A percentile compares a stretch with the other conserved stretches of the same genome.
phyloP scores from a whole-genome alignment of 805 yeast species.

The Metschnikowia borealis region DNA sequence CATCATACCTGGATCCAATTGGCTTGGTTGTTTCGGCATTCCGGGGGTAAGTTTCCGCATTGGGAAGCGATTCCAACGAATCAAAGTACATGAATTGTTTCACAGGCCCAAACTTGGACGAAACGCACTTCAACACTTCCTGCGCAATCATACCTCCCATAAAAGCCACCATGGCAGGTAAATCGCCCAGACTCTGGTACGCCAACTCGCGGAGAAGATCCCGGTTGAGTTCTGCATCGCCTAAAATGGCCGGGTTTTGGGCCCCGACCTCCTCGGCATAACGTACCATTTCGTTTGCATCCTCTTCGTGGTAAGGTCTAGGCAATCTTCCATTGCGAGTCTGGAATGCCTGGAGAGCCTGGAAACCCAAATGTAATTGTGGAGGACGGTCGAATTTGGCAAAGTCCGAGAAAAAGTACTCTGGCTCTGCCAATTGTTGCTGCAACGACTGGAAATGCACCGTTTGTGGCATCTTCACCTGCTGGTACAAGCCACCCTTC shows the following conservation, averaged over 20 bases:
- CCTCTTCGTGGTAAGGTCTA: constrained; percentile 67
- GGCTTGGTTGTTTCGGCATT: constrained; percentile 72
- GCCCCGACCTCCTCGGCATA: constrained; percentile 56
- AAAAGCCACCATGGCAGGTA: constrained; percentile 85
- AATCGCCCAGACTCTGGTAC: constrained; percentile 85
- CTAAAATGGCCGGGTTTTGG: constrained; percentile 55
- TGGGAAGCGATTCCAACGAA: constrained; percentile 86
- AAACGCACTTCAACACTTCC: constrained; percentile 91
- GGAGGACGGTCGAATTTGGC: constrained; percentile 93
- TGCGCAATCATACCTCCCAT: constrained; percentile 95
- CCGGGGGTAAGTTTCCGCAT: constrained; percentile 52
- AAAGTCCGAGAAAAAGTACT: constrained; percentile 75
- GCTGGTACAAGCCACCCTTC: constrained; percentile 87
- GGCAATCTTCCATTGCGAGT: constrained; percentile 68
- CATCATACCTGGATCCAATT: constrained; percentile 78
- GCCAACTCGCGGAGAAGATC: constrained; percentile 68
- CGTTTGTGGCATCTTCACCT: constrained; percentile 78
- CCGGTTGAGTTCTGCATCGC: constrained; percentile 54
- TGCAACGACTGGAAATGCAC: constrained; percentile 59
- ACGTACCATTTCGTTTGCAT: constrained; percentile 62
- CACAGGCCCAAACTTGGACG: constrained; percentile 92
- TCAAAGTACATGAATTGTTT: constrained; percentile 92
- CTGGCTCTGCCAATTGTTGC: constrained; percentile 72
- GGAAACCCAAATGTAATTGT: constrained; percentile 88
- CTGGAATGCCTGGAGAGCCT: constrained; percentile 77